Evolutionary conservation across 1,284 basidiomycete species (phyloP).

Genomic region (Pyrrhoderma lamaoense): DNA sequence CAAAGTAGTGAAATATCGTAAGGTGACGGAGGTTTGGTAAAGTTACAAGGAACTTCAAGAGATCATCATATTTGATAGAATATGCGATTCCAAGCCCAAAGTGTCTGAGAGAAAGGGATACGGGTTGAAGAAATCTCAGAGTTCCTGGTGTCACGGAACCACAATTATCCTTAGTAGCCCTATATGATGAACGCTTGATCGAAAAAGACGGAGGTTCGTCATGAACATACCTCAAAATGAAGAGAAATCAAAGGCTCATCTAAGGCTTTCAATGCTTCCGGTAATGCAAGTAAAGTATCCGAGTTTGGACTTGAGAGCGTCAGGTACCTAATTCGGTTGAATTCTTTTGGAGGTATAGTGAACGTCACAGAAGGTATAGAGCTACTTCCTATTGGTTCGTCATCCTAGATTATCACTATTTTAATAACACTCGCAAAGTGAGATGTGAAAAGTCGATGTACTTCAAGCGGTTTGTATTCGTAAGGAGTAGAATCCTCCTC

Average conservation of each 20-base stretch:
- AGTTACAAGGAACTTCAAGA: slow-evolving; percentile 4
- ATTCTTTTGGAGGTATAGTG: slow-evolving; percentile 4
- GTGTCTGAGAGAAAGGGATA: background rate
- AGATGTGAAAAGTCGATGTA: background rate
- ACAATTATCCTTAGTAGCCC: slow-evolving; percentile 5
- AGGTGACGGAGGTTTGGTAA: slow-evolving; percentile 4
- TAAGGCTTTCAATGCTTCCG: background rate
- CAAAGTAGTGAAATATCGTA: slow-evolving; percentile 9
- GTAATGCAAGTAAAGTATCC: background rate
- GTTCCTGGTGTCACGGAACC: slow-evolving; percentile 13
- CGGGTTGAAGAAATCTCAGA: slow-evolving; percentile 4
- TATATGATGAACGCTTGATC: background rate
- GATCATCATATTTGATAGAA: slow-evolving; percentile 14
- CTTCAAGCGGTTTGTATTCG: slow-evolving; percentile 6
- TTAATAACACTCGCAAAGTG: background rate
- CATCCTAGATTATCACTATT: slow-evolving; percentile 1
- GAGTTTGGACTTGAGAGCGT: slow-evolving; percentile 3
- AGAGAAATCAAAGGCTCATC: slow-evolving; percentile 1
- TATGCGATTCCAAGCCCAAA: slow-evolving; percentile 12
- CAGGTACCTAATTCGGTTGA: background rate
- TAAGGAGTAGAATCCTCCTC: background rate
- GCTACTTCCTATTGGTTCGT: background rate
- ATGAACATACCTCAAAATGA: slow-evolving; percentile 2
- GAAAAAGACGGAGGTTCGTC: background rate
- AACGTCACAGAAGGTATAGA: background rate